Percentiles rank a stretch among this genome's conserved stretches.
Evolutionary conservation across 2,329 filamentous ascomycete species (phyloP).

Genomic region (Beauveria rudraprayagi): DNA sequence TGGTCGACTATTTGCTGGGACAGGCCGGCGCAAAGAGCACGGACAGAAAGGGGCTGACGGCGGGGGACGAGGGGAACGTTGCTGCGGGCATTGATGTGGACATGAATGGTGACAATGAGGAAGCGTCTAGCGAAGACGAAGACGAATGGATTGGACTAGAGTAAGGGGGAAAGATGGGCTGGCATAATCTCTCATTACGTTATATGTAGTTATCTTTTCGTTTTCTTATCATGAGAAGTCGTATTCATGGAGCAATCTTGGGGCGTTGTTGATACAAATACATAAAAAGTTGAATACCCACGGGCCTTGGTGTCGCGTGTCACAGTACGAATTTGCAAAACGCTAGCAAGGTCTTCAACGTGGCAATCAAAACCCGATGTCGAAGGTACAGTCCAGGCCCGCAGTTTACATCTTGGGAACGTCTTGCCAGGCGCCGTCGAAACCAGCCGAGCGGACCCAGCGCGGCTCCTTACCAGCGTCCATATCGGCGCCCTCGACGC

Average conservation of each 20-base stretch:
- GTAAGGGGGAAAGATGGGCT: slow-evolving; percentile 24
- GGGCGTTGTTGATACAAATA: slow-evolving; percentile 14
- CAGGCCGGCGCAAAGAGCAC: slow-evolving; percentile 32
- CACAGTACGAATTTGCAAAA: neutral
- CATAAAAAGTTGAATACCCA: slow-evolving; percentile 13
- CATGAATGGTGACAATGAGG: slow-evolving; percentile 24
- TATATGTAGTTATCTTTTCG: slow-evolving; percentile 2
- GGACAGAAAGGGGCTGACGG: slow-evolving; percentile 16
- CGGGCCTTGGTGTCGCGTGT: neutral
- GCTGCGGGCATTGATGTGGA: slow-evolving; percentile 21
- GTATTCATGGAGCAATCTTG: slow-evolving; percentile 11
- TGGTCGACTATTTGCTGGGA: slow-evolving; percentile 70
- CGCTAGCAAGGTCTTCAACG: neutral
- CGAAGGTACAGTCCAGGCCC: neutral
- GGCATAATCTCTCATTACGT: neutral
- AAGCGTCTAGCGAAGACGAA: slow-evolving; percentile 30
- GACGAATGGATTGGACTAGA: slow-evolving; percentile 43
- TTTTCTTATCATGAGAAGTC: neutral
- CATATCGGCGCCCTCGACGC: slow-evolving; percentile 36
- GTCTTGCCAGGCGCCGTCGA: slow-evolving; percentile 56
- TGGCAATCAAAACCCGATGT: neutral
- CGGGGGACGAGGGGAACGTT: slow-evolving; percentile 15
- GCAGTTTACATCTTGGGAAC: slow-evolving; percentile 18
- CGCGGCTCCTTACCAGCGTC: slow-evolving; percentile 26
- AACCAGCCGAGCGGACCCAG: slow-evolving; percentile 58